These are phyloP conservation scores for Microdochium trichocladiopsis DNA, from an alignment of 2,329 filamentous ascomycete genomes.

Conservation along the genomic window DNA sequence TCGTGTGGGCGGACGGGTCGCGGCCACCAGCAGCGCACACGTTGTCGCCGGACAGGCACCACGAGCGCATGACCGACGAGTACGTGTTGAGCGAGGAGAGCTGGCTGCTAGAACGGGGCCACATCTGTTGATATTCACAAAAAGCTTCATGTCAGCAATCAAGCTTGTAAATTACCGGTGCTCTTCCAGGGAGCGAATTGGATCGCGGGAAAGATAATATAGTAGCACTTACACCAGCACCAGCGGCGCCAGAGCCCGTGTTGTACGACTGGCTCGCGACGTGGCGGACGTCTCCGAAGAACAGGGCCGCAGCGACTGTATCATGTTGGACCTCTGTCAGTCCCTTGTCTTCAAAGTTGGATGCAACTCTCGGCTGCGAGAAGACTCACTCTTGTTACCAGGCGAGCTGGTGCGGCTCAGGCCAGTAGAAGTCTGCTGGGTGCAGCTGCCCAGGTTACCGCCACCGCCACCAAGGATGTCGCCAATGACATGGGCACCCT, in stretches of 20 bases:
- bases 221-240: conserved; percentile 7
- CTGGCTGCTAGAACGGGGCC: conserved; percentile 12
- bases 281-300: conserved; percentile 21
- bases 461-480: conserved; percentile 14
- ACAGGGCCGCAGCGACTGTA: conserved; percentile 11
- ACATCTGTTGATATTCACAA: too few species aligned
- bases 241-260: conserved; percentile 12
- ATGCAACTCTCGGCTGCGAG: background rate
- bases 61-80: conserved; percentile 12
- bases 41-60: conserved; percentile 18
- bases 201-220: background rate
- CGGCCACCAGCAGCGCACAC: conserved; percentile 18
- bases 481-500: conserved; percentile 9
- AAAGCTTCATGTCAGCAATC: too few species aligned
- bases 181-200: too few species aligned
- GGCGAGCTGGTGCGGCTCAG: conserved; percentile 5
- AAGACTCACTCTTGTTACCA: conserved; percentile 5
- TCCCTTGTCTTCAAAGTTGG: background rate
- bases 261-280: conserved; percentile 18
- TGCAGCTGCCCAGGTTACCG: conserved; percentile 8
- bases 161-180: too few species aligned
- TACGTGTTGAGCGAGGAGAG: conserved; percentile 12
- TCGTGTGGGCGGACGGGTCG: conserved; percentile 14
- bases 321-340: too few species aligned
- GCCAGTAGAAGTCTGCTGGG: conserved; percentile 5